These are phyloP conservation scores for Dictyostelium gargantuum DNA, from an alignment of 208 protist genomes.

Conservation along the genomic window DNA sequence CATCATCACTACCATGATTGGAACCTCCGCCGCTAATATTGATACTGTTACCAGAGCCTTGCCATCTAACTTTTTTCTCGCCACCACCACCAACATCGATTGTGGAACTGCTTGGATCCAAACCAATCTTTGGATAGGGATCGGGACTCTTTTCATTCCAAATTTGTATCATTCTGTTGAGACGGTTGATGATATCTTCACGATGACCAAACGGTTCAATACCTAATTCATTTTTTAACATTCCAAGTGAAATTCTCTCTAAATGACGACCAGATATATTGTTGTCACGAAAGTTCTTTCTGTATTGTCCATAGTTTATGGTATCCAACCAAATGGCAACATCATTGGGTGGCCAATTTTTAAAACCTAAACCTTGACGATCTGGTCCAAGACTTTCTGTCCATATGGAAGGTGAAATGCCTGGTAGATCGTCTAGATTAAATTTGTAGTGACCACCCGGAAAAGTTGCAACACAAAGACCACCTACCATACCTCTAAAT, in stretches of 20 bases:
- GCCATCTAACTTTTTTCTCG: not conserved
- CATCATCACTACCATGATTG: not conserved
- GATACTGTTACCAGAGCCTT: not conserved
- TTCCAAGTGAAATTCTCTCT: not conserved
- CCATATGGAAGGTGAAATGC: constrained; percentile 23
- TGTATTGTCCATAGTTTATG: constrained; percentile 26
- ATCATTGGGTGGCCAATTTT: constrained; percentile 12
- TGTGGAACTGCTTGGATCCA: too few species aligned
- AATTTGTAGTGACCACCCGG: not conserved
- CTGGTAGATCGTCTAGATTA: not conserved
- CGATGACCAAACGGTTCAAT: constrained; percentile 53
- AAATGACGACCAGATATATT: constrained; percentile 56
- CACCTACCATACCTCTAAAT: not conserved
- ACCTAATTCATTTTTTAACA: constrained; percentile 6
- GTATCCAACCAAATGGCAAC: constrained; percentile 25
- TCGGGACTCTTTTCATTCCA: not conserved
- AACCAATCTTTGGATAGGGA: not conserved
- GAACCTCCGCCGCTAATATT: not conserved
- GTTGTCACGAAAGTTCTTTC: constrained; percentile 50
- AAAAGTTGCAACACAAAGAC: constrained; percentile 1
- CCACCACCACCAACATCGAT: not conserved
- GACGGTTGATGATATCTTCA: constrained; percentile 17
- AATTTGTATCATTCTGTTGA: constrained; percentile 9
- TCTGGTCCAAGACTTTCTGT: not conserved
- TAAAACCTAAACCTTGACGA: not conserved